Percentiles rank a stretch among this genome's conserved stretches.
These are phyloP conservation scores for Russula abietina DNA, from an alignment of 768 basidiomycete species.

Conservation along the genomic window DNA sequence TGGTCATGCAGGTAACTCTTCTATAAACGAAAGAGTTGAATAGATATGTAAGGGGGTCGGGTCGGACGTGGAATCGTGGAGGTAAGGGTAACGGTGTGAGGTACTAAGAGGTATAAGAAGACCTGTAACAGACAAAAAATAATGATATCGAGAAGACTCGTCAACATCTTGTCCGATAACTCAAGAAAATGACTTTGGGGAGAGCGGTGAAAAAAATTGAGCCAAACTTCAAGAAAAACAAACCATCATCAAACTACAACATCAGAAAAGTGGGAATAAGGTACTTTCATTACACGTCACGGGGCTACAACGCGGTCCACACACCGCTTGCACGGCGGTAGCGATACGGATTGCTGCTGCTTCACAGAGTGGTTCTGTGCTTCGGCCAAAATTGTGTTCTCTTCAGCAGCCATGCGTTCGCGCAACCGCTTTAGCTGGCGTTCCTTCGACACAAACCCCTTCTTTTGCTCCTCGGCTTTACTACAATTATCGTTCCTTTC, in stretches of 20 bases:
- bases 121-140: not conserved
- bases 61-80: not conserved
- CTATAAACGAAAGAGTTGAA: not conserved
- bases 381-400: slow-evolving; percentile 18
- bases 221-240: slow-evolving; percentile 2
- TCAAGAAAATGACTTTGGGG: not conserved
- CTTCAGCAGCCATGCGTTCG: slow-evolving; percentile 45
- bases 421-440: slow-evolving; percentile 61
- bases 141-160: not conserved
- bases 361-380: not conserved
- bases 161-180: not conserved
- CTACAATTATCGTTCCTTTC: not conserved
- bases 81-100: not conserved
- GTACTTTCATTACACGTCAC: not conserved
- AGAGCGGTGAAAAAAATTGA: not conserved
- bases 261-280: not conserved
- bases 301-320: slow-evolving; percentile 18
- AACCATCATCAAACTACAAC: slow-evolving; percentile 11
- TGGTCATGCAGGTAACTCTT: not conserved
- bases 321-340: slow-evolving; percentile 12
- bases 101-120: not conserved
- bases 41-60: not conserved
- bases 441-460: slow-evolving; percentile 51
- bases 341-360: not conserved
- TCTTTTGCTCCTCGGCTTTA: slow-evolving; percentile 26